A percentile compares a stretch with the other conserved stretches of the same genome.
These are phyloP conservation scores for Abrus pulchellus DNA, from an alignment of 306 rosid species.

Conservation along the genomic window DNA sequence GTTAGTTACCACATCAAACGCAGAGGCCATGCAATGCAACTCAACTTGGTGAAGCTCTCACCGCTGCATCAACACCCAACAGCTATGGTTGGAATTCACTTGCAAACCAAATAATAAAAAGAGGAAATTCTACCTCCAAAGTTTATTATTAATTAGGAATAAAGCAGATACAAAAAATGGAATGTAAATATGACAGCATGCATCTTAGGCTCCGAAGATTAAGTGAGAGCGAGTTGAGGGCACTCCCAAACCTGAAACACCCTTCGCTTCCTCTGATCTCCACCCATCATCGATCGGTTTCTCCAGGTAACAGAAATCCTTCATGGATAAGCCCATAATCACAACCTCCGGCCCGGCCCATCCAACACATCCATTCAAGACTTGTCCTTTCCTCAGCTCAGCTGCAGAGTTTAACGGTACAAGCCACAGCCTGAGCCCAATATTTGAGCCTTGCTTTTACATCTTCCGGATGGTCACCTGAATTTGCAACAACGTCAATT, in stretches of 20 bases:
- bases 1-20: slow-evolving; percentile 70
- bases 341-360: too few species aligned
- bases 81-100: slow-evolving; percentile 53
- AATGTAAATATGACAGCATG: not conserved
- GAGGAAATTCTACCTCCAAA: not conserved
- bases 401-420: slow-evolving; percentile 86
- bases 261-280: slow-evolving; percentile 34
- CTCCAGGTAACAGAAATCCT: slow-evolving; percentile 33
- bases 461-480: slow-evolving; percentile 90
- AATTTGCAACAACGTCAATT: too few species aligned
- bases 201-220: slow-evolving; percentile 18
- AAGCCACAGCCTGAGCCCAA: slow-evolving; percentile 96
- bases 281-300: not conserved
- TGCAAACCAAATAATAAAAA: not conserved
- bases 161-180: slow-evolving; percentile 46
- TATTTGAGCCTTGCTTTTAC: slow-evolving; percentile 92
- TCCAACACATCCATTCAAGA: too few species aligned
- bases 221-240: slow-evolving; percentile 39
- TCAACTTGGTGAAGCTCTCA: slow-evolving; percentile 39
- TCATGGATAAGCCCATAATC: too few species aligned
- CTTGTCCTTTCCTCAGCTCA: not conserved
- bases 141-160: slow-evolving; percentile 38
- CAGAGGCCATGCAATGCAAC: slow-evolving; percentile 29
- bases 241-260: not conserved
- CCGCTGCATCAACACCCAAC: slow-evolving; percentile 59